Base-by-base conservation (phyloP, 2,329 filamentous ascomycete genomes). In the Aspergillus floridensis region DNA sequence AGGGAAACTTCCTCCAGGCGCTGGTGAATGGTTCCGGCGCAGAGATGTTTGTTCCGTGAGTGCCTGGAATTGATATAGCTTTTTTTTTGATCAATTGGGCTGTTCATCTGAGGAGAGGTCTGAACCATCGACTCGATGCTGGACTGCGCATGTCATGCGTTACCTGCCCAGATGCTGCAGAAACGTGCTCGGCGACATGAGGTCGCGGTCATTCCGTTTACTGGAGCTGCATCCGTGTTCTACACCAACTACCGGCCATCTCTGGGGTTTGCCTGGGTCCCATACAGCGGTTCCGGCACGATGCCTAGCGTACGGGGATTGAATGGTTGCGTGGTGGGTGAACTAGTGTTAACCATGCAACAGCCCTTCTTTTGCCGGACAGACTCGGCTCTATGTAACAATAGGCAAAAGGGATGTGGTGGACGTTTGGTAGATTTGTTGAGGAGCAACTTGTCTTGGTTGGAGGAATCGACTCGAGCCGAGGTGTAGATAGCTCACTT, bases 1-100 rank as follows among this genome's bases (percentile, higher is more conserved):
- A 75, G 62, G 73, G 74, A 11, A 76, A 75, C 59, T 75, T 67
- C 46, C 58, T 77, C 19, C 69, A 68, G 19, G 74, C 74, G 2
- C 49, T 78, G 51, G 66, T 73, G 11, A 65, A 66, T 41, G 75
- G 74, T 5, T 71, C 66, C 53, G 76, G 76, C 49, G 59, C 48
- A 7, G 74, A 73, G 57, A 59, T 77, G 56, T 77, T 77, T 50
- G 62, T 66, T 35, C 67, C 70, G 49, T 74, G 38, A 44, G 38
- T 8, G 16, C n/a, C 14, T 16, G 14, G 16, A 8, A 5, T 44
- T 5, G 38, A 6, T 44, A 16, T 44, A 19, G 14, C 6, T 44
- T 44, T 16, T 2, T 22, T 22, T 5, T 22, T 3, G 10, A 5
- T n/a, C 19, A 4, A 10, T 14, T 41, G 14, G 35, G 35, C 35